Evolutionary conservation across 2,329 filamentous ascomycete species (phyloP).

Genomic region (Sporothrix phasma): DNA sequence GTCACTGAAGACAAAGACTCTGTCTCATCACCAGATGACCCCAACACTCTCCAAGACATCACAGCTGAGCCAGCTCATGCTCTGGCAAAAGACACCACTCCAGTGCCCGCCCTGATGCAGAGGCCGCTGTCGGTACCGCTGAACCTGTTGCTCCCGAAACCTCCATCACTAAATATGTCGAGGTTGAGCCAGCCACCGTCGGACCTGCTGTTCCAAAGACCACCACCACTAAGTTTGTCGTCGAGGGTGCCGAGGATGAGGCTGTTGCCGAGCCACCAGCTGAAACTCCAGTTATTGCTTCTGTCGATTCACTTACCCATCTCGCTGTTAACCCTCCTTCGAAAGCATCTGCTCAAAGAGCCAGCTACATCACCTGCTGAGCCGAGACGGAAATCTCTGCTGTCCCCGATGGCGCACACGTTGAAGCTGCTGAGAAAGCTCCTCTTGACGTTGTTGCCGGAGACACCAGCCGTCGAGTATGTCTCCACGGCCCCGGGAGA

Average conservation of each 20-base stretch:
- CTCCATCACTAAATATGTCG: not conserved
- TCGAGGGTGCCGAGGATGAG: not conserved
- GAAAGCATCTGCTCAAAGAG: too few relatives aligned
- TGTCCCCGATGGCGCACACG: too few relatives aligned
- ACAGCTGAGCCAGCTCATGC: not conserved
- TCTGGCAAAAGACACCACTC: not conserved
- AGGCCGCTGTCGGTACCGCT: not conserved
- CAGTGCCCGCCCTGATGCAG: not conserved
- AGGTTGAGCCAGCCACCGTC: not conserved
- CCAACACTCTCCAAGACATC: not conserved
- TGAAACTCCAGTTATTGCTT: not conserved
- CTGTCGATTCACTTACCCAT: too few relatives aligned
- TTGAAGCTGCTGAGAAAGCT: too few relatives aligned
- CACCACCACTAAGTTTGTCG: not conserved
- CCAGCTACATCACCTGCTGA: too few relatives aligned
- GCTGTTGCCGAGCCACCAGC: not conserved
- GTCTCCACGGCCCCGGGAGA: too few relatives aligned
- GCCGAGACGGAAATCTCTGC: too few relatives aligned
- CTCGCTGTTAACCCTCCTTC: too few relatives aligned
- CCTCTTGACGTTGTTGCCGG: too few relatives aligned
- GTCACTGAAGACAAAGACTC: not conserved
- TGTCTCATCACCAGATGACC: not conserved
- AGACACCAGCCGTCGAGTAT: too few relatives aligned
- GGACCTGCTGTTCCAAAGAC: not conserved
- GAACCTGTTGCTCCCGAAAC: not conserved